These are phyloP conservation scores for Volvariella volvacea DNA, from an alignment of 1,284 basidiomycete genomes.

Conservation along the genomic window DNA sequence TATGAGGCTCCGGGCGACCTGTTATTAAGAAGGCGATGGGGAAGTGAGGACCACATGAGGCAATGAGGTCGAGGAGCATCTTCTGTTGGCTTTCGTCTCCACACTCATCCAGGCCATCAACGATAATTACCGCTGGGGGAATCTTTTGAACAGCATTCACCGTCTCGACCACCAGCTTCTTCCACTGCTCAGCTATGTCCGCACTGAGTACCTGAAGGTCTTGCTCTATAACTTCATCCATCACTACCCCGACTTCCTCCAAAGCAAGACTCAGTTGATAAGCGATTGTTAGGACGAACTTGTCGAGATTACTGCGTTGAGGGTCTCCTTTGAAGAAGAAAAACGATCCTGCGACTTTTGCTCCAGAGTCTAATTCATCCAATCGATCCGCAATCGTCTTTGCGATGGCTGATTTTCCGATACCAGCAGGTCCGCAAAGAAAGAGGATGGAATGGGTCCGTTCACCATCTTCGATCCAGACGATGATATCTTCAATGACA, in stretches of 20 bases:
- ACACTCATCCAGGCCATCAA: slow-evolving; percentile 1
- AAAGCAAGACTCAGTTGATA: background rate
- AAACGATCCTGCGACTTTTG: slow-evolving; percentile 1
- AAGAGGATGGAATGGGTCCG: background rate
- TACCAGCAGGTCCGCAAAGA: background rate
- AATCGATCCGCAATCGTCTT: background rate
- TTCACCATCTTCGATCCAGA: background rate
- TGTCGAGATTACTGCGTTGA: background rate
- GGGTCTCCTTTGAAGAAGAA: background rate
- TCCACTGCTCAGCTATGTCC: background rate
- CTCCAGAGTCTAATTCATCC: too few relatives aligned
- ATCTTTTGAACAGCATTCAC: background rate
- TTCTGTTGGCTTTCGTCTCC: background rate
- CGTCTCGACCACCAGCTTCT: background rate
- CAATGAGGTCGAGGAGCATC: background rate
- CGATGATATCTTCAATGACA: background rate
- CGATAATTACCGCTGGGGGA: background rate
- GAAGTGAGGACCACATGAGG: background rate
- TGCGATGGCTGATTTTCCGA: slow-evolving; percentile 1
- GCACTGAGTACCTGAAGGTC: background rate
- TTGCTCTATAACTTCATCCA: background rate
- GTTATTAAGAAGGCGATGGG: background rate
- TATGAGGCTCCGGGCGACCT: background rate
- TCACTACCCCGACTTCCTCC: background rate
- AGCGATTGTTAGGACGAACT: background rate